phyloP scores from a whole-genome alignment of 371 early-diverging fungal species.

The Zychaea mexicana region DNA sequence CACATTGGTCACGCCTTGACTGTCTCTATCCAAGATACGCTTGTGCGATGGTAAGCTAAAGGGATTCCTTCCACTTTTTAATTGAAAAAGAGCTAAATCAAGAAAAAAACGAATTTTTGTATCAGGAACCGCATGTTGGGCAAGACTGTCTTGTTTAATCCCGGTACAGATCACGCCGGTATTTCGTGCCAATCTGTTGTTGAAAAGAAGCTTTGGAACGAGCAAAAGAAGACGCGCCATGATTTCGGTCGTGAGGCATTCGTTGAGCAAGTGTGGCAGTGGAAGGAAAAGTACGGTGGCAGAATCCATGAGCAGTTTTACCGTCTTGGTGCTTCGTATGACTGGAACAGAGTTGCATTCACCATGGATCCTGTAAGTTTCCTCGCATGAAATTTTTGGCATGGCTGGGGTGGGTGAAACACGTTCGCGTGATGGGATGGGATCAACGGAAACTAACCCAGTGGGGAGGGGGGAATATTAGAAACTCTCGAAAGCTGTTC shows the following conservation, averaged over 20 bases:
- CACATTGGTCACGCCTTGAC: slow-evolving; percentile 99
- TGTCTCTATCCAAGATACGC: slow-evolving; percentile 95
- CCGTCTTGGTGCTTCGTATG: slow-evolving; percentile 94
- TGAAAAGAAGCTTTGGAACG: slow-evolving; percentile 92
- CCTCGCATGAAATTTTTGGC: neutral
- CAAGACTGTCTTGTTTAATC: slow-evolving; percentile 93
- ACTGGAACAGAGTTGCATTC: slow-evolving; percentile 94
- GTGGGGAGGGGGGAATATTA: too few species aligned
- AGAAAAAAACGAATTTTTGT: neutral
- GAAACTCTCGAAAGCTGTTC: slow-evolving; percentile 83
- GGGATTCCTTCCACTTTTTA: neutral
- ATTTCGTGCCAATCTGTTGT: slow-evolving; percentile 99
- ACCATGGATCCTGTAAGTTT: slow-evolving; percentile 89
- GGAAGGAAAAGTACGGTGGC: slow-evolving; percentile 93
- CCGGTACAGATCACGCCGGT: slow-evolving; percentile 99
- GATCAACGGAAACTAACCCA: neutral
- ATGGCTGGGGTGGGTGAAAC: too few species aligned
- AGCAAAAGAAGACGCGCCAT: slow-evolving; percentile 84
- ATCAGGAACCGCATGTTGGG: slow-evolving; percentile 96
- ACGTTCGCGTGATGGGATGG: too few species aligned
- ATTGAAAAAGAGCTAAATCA: too few species aligned
- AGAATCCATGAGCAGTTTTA: slow-evolving; percentile 93
- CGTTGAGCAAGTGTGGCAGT: slow-evolving; percentile 92
- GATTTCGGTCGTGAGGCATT: slow-evolving; percentile 95
- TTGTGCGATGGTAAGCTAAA: slow-evolving; percentile 85